Conservation (phyloP, 169 alveolate genomes). For the Condylostoma magnum region DNA sequence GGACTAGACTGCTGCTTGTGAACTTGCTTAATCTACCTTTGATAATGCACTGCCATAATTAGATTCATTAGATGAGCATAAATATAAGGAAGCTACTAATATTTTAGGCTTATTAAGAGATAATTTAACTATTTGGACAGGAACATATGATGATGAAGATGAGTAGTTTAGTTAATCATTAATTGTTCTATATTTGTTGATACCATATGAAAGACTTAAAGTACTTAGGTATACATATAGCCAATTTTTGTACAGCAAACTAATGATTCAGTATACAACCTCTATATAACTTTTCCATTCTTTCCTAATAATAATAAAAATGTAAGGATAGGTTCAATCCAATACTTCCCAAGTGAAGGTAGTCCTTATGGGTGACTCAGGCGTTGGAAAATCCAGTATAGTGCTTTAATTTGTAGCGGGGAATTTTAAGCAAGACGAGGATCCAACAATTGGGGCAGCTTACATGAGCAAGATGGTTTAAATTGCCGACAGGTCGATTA, state of each 20-base stretch:
- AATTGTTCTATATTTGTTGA: too few species aligned
- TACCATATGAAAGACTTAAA: too few species aligned
- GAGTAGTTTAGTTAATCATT: too few species aligned
- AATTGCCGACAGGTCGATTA: constrained; percentile 16
- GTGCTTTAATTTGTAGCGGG: constrained; percentile 48
- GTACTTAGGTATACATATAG: too few species aligned
- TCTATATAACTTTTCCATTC: too few species aligned
- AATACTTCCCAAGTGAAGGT: constrained; percentile 44
- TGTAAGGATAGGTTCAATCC: not conserved
- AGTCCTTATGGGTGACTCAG: constrained; percentile 76
- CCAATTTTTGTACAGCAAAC: too few species aligned
- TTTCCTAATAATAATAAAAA: not conserved
- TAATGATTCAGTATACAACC: too few species aligned
- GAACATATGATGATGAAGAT: too few species aligned
- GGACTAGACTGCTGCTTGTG: constrained; percentile 98
- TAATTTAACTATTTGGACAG: constrained; percentile 73
- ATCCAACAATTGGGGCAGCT: constrained; percentile 72
- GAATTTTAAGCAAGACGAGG: constrained; percentile 41
- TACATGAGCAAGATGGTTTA: constrained; percentile 43
- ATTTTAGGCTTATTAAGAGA: constrained; percentile 74
- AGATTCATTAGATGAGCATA: constrained; percentile 93
- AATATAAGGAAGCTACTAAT: constrained; percentile 89
- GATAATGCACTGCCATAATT: constrained; percentile 95
- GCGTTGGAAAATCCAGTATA: constrained; percentile 78
- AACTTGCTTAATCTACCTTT: constrained; percentile 95